Percentiles rank a stretch among this genome's conserved stretches.
Conservation (phyloP, 441 rosid species). For the Pelargonium citronellum region DNA sequence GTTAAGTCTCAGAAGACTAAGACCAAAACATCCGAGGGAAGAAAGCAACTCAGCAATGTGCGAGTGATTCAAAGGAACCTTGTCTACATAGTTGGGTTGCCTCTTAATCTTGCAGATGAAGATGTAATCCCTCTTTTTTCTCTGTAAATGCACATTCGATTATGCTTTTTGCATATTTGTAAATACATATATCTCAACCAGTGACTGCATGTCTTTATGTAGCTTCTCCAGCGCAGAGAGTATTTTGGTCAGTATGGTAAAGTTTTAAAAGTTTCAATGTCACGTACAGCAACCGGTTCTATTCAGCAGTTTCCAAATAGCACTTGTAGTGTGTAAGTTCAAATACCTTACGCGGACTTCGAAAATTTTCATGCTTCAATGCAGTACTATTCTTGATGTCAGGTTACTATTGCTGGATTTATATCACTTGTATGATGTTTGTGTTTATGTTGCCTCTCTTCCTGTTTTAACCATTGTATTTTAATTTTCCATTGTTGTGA, state of each 20-base stretch:
- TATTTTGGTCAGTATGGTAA: slow-evolving; percentile 82
- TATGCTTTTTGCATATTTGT: neutral
- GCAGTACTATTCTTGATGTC: neutral
- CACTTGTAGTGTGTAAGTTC: slow-evolving; percentile 61
- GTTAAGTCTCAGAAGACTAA: slow-evolving; percentile 46
- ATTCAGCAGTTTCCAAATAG: slow-evolving; percentile 68
- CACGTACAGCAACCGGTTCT: slow-evolving; percentile 58
- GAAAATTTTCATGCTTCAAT: neutral
- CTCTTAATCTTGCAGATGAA: slow-evolving; percentile 53
- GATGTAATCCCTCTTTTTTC: slow-evolving; percentile 29
- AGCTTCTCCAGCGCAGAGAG: slow-evolving; percentile 55
- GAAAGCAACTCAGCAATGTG: slow-evolving; percentile 41
- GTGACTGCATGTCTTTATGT: slow-evolving; percentile 1
- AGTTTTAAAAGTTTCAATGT: slow-evolving; percentile 73
- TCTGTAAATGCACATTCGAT: neutral
- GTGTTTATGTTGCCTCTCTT: neutral
- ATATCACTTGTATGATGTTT: neutral
- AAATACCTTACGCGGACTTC: neutral
- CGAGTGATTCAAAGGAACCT: slow-evolving; percentile 52
- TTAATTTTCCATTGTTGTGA: slow-evolving; percentile 5
- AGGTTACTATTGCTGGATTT: slow-evolving; percentile 1
- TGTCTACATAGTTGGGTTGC: slow-evolving; percentile 56
- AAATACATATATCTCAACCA: neutral
- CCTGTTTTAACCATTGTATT: neutral
- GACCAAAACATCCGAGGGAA: slow-evolving; percentile 47